Evolutionary conservation across 495 filamentous ascomycete genomes (phyloP).

Genomic region (Cladorrhinum samala): DNA sequence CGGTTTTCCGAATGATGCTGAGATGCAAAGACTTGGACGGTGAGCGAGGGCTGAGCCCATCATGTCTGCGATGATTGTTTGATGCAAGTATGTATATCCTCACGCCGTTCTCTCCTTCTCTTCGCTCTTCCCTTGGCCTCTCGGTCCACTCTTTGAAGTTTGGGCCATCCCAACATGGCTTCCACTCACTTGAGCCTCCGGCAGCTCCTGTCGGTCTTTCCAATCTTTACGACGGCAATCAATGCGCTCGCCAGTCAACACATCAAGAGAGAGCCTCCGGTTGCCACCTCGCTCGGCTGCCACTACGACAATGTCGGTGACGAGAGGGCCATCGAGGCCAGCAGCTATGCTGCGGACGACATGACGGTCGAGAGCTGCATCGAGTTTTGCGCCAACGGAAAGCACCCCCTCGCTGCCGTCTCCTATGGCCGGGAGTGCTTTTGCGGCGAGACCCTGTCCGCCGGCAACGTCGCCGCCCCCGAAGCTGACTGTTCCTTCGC

Average conservation of each 20-base stretch:
- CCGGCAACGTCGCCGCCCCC: slow-evolving; percentile 34
- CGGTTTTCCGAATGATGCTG: too few species aligned
- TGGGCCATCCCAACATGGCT: background rate
- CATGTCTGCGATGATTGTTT: too few species aligned
- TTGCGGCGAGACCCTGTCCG: slow-evolving; percentile 48
- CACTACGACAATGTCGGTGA: slow-evolving; percentile 30
- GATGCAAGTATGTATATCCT: too few species aligned
- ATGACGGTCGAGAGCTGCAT: slow-evolving; percentile 59
- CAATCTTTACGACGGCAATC: background rate
- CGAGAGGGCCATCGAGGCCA: slow-evolving; percentile 49
- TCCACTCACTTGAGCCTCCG: slow-evolving; percentile 4
- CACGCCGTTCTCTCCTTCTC: background rate
- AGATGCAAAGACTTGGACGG: too few species aligned
- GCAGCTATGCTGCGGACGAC: slow-evolving; percentile 37
- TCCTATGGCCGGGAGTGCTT: slow-evolving; percentile 66
- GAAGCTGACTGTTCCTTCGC: slow-evolving; percentile 41
- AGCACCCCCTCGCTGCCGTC: slow-evolving; percentile 51
- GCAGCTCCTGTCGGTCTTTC: background rate
- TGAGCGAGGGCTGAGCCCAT: too few species aligned
- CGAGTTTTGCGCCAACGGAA: slow-evolving; percentile 45
- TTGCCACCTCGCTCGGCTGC: slow-evolving; percentile 39
- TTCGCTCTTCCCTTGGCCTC: background rate
- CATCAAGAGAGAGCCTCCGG: background rate
- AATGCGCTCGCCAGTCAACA: background rate
- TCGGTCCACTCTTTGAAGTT: background rate